Conservation (phyloP, 805 yeast species). For the Kodamaea kaohsiungensis region DNA sequence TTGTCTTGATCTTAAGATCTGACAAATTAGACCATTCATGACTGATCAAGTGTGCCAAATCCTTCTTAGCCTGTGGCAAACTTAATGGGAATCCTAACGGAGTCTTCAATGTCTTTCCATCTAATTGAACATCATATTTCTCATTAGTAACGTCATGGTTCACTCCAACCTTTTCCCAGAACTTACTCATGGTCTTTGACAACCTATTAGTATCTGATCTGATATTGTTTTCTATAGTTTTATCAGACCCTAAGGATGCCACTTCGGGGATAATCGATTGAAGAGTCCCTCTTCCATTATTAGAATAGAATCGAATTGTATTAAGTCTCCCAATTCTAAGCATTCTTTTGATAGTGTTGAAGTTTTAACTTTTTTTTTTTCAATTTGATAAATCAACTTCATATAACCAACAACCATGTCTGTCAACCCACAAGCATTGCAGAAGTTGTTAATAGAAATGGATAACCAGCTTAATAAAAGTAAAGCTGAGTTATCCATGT, state of each 20-base stretch:
- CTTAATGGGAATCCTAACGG: slow-evolving; percentile 74
- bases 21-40: slow-evolving; percentile 88
- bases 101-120: slow-evolving; percentile 75
- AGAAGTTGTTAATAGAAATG: slow-evolving; percentile 64
- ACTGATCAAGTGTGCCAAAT: slow-evolving; percentile 71
- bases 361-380: not conserved
- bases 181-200: slow-evolving; percentile 66
- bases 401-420: slow-evolving; percentile 11
- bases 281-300: slow-evolving; percentile 12
- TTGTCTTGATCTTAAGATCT: slow-evolving; percentile 65
- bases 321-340: slow-evolving; percentile 3
- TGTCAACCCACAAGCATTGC: slow-evolving; percentile 47
- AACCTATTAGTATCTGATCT: slow-evolving; percentile 67
- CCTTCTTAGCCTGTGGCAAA: slow-evolving; percentile 58
- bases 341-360: slow-evolving; percentile 1
- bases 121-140: slow-evolving; percentile 61
- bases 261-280: slow-evolving; percentile 14
- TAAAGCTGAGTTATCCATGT: slow-evolving; percentile 58
- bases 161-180: slow-evolving; percentile 78
- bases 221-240: slow-evolving; percentile 51
- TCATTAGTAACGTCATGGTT: slow-evolving; percentile 25
- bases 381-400: not conserved
- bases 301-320: slow-evolving; percentile 2
- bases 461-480: slow-evolving; percentile 61
- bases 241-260: slow-evolving; percentile 24